Percentiles rank a stretch among this genome's conserved stretches.
Evolutionary conservation across 257 asterid genomes (phyloP).

Genomic region (Mitragyna speciosa): DNA sequence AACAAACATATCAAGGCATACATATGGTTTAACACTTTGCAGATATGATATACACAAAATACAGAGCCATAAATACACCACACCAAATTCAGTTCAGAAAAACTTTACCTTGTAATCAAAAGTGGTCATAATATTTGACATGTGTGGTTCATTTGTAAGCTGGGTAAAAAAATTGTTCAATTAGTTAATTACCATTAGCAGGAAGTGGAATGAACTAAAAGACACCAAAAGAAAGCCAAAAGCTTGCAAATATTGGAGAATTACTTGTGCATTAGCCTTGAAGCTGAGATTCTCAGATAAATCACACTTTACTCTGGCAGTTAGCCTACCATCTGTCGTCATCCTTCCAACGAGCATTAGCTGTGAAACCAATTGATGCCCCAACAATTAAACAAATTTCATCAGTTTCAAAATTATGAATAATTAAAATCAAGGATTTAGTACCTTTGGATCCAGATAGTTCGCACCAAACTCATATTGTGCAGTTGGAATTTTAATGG

Average conservation of each 20-base stretch:
- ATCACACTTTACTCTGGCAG: slow-evolving; percentile 92
- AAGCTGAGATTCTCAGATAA: slow-evolving; percentile 77
- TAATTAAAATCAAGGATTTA: slow-evolving; percentile 14
- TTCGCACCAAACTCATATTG: slow-evolving; percentile 97
- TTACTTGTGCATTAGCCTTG: slow-evolving; percentile 91
- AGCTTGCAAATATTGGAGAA: slow-evolving; percentile 23
- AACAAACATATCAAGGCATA: background rate
- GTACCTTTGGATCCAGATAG: slow-evolving; percentile 67
- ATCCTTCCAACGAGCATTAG: slow-evolving; percentile 90
- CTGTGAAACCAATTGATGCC: slow-evolving; percentile 44
- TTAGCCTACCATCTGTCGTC: slow-evolving; percentile 87
- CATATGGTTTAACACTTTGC: background rate
- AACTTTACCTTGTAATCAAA: slow-evolving; percentile 87
- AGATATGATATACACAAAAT: background rate
- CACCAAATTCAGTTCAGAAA: background rate
- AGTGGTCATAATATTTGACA: slow-evolving; percentile 90
- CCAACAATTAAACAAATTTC: background rate
- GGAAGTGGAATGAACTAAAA: background rate
- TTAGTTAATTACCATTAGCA: background rate
- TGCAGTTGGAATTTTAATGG: slow-evolving; percentile 80
- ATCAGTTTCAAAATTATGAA: background rate
- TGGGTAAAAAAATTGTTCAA: slow-evolving; percentile 35
- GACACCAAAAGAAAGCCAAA: slow-evolving; percentile 8
- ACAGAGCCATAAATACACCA: background rate
- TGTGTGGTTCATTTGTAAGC: slow-evolving; percentile 91